Evolutionary conservation across 345 rosid genomes (phyloP).

Genomic region (Boechera stricta): DNA sequence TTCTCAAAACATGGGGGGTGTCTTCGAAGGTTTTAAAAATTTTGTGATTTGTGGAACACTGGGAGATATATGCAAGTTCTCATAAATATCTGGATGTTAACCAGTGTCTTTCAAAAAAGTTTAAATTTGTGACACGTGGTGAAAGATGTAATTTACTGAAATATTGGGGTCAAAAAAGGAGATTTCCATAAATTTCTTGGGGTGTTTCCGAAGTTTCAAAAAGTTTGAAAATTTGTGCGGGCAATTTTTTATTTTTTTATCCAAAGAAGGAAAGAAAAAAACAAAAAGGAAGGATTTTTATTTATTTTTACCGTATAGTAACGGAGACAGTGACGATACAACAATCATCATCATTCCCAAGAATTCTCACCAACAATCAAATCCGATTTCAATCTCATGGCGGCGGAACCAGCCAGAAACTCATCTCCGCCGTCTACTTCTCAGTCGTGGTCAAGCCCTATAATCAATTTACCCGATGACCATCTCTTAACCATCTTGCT

Average conservation of each 20-base stretch:
- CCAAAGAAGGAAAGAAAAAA: neutral
- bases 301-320: conserved; percentile 32
- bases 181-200: neutral
- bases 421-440: conserved; percentile 32
- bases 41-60: neutral
- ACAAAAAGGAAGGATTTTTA: conserved; percentile 13
- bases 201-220: conserved; percentile 5
- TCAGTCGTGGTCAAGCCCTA: conserved; percentile 28
- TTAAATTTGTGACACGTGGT: neutral
- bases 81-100: too few relatives aligned
- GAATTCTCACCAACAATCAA: conserved; percentile 26
- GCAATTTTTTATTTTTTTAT: neutral
- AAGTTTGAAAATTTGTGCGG: conserved; percentile 39
- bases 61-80: neutral
- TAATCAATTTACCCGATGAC: conserved; percentile 59
- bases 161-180: neutral
- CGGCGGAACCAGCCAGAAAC: conserved; percentile 30
- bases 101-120: too few relatives aligned
- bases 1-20: neutral
- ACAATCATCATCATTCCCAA: conserved; percentile 36
- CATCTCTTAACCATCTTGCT: conserved; percentile 80
- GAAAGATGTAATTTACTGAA: neutral
- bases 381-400: conserved; percentile 36
- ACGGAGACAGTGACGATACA: conserved; percentile 34
- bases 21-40: neutral